These are phyloP conservation scores for Dioscorea alata DNA, from an alignment of 106 monocot species.

Conservation along the genomic window DNA sequence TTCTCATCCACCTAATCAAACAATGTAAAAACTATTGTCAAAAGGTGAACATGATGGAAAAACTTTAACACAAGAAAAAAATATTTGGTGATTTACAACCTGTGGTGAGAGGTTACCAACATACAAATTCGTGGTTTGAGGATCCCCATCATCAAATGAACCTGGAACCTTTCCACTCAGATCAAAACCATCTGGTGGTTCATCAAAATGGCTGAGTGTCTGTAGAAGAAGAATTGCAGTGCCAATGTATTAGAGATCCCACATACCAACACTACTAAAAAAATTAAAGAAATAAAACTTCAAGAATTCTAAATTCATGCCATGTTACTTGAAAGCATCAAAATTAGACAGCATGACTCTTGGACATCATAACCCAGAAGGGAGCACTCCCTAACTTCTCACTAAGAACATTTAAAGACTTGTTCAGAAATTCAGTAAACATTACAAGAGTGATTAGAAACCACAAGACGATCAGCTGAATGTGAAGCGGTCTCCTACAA, in stretches of 20 bases:
- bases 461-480: too few species aligned
- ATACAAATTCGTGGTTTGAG: conserved; percentile 98
- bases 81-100: conserved; percentile 23
- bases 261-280: not conserved
- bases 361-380: too few species aligned
- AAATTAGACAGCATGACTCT: too few species aligned
- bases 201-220: conserved; percentile 89
- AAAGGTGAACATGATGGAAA: not conserved
- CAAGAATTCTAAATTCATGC: too few species aligned
- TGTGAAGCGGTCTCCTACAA: too few species aligned
- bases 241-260: not conserved
- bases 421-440: too few species aligned
- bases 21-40: not conserved
- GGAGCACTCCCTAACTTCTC: too few species aligned
- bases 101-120: conserved; percentile 98
- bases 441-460: too few species aligned
- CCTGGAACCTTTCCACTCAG: conserved; percentile 85
- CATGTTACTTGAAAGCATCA: too few species aligned
- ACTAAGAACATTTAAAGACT: too few species aligned
- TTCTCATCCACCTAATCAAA: conserved; percentile 94
- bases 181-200: conserved; percentile 91
- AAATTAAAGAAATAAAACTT: not conserved
- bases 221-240: conserved; percentile 22
- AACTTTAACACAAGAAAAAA: not conserved
- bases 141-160: conserved; percentile 99